Conservation (phyloP, 2,329 filamentous ascomycete genomes). For the Xylariomycetidae sp. region DNA sequence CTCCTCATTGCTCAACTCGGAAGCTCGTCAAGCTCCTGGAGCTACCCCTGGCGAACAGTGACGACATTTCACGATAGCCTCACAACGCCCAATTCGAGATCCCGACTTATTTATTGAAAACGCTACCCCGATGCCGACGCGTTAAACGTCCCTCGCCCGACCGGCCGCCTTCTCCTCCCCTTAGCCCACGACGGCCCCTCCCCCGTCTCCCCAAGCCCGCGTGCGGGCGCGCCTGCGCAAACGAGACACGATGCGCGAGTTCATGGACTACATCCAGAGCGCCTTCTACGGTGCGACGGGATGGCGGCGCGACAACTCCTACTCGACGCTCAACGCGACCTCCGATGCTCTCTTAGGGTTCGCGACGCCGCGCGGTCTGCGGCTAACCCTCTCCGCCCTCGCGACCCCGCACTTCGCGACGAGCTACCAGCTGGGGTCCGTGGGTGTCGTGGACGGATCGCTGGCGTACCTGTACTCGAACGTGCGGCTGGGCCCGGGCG, state of each 20-base stretch:
- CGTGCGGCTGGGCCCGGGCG: slow-evolving; percentile 64
- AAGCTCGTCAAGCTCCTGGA: too few species aligned
- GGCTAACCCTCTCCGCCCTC: slow-evolving; percentile 83
- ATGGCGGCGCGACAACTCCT: slow-evolving; percentile 91
- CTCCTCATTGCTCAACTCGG: too few species aligned
- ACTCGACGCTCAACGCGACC: slow-evolving; percentile 78
- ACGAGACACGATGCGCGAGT: slow-evolving; percentile 73
- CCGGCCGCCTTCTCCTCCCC: too few species aligned
- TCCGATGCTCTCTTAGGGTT: slow-evolving; percentile 85
- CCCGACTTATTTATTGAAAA: too few species aligned
- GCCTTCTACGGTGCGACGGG: slow-evolving; percentile 81
- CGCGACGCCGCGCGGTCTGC: slow-evolving; percentile 73
- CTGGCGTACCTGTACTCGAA: slow-evolving; percentile 95
- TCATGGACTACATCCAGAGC: slow-evolving; percentile 94
- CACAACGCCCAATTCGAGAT: too few species aligned
- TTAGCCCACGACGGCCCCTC: too few species aligned
- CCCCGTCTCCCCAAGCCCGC: too few species aligned
- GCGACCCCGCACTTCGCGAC: slow-evolving; percentile 91
- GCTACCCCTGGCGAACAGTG: too few species aligned
- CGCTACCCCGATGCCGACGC: too few species aligned
- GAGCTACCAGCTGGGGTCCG: slow-evolving; percentile 82
- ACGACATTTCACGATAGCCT: too few species aligned
- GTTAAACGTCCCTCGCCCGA: too few species aligned
- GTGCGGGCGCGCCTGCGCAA: too few species aligned
- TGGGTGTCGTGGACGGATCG: slow-evolving; percentile 92